Base-by-base conservation (phyloP, 345 rosid genomes). In the Zanthoxylum bungeanum region DNA sequence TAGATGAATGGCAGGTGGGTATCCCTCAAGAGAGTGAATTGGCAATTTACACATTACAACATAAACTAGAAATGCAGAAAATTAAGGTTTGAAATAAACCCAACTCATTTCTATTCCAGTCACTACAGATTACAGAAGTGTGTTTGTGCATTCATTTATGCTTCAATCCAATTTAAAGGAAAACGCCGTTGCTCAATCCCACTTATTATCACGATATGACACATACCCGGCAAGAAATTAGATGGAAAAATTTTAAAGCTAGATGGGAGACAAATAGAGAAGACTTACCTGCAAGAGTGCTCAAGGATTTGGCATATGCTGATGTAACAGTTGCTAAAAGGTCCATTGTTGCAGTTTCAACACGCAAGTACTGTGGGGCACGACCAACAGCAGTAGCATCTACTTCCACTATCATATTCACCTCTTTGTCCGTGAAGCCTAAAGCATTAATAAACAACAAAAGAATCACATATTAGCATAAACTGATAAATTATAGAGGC, bases 261-360 rank as follows among this genome's bases (percentile, higher is more conserved):
- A n/a, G n/a, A 24, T 14, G 5, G 3, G 39, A 34, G 56, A 62
- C 3, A 28, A 63, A 60, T 19, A 34, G 5, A 62, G 21, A 42
- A 11, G 55, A 64, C 51, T 56, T 70, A 75, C 74, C 66, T 53
- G 64, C 63, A 60, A 33, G 36, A 58, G 42, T 58, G 40, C 60
- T 60, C 39, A 77, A 63, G 65, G 53, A 19, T 50, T 53, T 53
- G 64, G 33, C 46, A 59, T 21, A 64, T 84, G 78, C 74, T 77
- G 89, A 74, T 87, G 87, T 91, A 62, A 91, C 76, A 34, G 91
- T 87, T 40, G 95, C 88, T 64, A 91, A 66, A 78, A 91, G 90
- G 59, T 92, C 91, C 66, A 90, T 75, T 65, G 97, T 86, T 50
- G 97, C 97, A 25, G 98, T 92, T 88, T 94, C 98, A 66, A 91